phyloP scores from a whole-genome alignment of 148 eudicot genomes.

The Rhododendron ovatum region DNA sequence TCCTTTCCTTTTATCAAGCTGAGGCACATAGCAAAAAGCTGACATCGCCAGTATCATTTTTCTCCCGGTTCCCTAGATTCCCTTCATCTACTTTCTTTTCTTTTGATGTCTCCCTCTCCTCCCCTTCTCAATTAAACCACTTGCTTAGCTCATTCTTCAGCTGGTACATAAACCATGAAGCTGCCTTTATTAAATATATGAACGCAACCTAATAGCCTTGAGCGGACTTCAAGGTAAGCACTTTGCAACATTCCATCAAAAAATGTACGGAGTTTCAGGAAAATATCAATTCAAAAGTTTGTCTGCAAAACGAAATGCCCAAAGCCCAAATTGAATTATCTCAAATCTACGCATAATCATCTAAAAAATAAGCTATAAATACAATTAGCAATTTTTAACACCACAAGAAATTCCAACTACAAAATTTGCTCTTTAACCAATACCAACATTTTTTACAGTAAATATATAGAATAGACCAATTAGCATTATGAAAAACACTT shows the following conservation, averaged over 20 bases:
- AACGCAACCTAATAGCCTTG: not conserved
- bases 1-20: not conserved
- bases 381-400: not conserved
- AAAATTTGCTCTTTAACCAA: not conserved
- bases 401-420: not conserved
- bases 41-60: not conserved
- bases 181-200: not conserved
- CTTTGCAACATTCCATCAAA: not conserved
- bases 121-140: not conserved
- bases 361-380: not conserved
- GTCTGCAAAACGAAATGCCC: not conserved
- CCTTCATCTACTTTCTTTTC: not conserved
- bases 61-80: not conserved
- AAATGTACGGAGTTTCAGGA: not conserved
- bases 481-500: not conserved
- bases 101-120: not conserved
- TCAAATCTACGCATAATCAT: not conserved
- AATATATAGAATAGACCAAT: not conserved
- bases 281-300: not conserved
- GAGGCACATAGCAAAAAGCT: not conserved
- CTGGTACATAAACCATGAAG: not conserved
- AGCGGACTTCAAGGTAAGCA: not conserved
- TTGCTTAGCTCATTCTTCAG: not conserved
- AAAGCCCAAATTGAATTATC: not conserved
- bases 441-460: not conserved